These are phyloP conservation scores for Russula lepida DNA, from an alignment of 768 basidiomycete species.

Conservation along the genomic window DNA sequence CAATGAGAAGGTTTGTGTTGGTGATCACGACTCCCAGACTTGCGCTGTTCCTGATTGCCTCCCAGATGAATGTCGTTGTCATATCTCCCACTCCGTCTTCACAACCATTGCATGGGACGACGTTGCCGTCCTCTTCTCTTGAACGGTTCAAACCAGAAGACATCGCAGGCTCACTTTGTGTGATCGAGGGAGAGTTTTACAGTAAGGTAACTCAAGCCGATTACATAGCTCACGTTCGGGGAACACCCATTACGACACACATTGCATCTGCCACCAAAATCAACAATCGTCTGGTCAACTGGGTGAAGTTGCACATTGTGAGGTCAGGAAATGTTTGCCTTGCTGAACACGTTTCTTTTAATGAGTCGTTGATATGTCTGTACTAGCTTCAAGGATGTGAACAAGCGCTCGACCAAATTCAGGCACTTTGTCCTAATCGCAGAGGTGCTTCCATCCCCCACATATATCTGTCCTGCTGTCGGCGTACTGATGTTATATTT, in stretches of 20 bases:
- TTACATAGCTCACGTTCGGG: conserved; percentile 34
- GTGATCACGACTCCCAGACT: neutral
- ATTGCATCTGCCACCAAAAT: conserved; percentile 30
- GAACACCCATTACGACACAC: conserved; percentile 26
- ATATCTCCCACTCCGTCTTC: neutral
- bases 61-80: conserved; percentile 4
- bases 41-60: neutral
- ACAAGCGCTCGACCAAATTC: conserved; percentile 32
- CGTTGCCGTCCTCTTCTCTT: conserved; percentile 10
- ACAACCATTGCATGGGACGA: neutral
- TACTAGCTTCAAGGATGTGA: conserved; percentile 32
- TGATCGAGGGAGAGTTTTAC: conserved; percentile 39
- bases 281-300: conserved; percentile 32
- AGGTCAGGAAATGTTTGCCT: neutral
- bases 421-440: conserved; percentile 40
- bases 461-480: neutral
- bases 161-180: conserved; percentile 37
- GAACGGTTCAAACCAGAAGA: conserved; percentile 32
- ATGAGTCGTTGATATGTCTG: conserved; percentile 6
- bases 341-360: conserved; percentile 28
- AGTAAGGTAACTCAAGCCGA: conserved; percentile 33
- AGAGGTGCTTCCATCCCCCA: conserved; percentile 25
- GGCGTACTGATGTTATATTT: neutral
- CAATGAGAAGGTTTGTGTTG: conserved; percentile 9
- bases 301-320: conserved; percentile 20